Conservation (phyloP, 208 protist genomes). For the Wallacemonas rigidus region DNA sequence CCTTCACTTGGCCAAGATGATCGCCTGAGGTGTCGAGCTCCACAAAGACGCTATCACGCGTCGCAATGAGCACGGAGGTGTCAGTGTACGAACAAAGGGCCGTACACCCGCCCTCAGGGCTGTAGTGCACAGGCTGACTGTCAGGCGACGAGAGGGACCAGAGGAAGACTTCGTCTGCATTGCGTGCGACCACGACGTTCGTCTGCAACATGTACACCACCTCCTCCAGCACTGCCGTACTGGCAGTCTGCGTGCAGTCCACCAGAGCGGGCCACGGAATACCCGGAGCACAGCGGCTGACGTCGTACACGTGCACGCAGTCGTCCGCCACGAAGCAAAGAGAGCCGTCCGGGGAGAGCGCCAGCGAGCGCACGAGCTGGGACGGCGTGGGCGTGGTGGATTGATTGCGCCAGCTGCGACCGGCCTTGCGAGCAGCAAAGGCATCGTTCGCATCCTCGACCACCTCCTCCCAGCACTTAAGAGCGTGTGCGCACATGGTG, state of each 20-base stretch:
- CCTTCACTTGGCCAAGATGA: constrained; percentile 24
- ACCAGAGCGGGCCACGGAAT: constrained; percentile 55
- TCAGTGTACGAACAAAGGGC: constrained; percentile 55
- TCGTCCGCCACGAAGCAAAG: constrained; percentile 85
- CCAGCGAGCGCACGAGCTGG: constrained; percentile 40
- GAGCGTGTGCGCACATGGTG: constrained; percentile 58
- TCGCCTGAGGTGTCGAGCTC: constrained; percentile 35
- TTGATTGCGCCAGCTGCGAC: constrained; percentile 71
- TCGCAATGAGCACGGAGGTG: constrained; percentile 53
- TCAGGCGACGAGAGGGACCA: constrained; percentile 52
- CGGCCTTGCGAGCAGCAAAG: constrained; percentile 13
- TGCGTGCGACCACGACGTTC: constrained; percentile 46
- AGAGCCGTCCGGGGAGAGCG: constrained; percentile 63
- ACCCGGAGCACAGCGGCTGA: constrained; percentile 49
- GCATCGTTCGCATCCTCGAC: constrained; percentile 61
- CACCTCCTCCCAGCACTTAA: constrained; percentile 83
- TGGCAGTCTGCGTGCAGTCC: constrained; percentile 56
- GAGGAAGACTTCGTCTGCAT: constrained; percentile 48
- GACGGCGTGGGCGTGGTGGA: constrained; percentile 72
- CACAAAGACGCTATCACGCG: constrained; percentile 34
- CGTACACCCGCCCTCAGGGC: constrained; percentile 22
- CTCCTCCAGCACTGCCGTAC: constrained; percentile 41
- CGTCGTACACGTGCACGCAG: constrained; percentile 67
- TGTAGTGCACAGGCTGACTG: constrained; percentile 13
- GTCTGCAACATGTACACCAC: constrained; percentile 40